Conservation (phyloP, 768 basidiomycete genomes). For the Rhizopogon vulgaris region DNA sequence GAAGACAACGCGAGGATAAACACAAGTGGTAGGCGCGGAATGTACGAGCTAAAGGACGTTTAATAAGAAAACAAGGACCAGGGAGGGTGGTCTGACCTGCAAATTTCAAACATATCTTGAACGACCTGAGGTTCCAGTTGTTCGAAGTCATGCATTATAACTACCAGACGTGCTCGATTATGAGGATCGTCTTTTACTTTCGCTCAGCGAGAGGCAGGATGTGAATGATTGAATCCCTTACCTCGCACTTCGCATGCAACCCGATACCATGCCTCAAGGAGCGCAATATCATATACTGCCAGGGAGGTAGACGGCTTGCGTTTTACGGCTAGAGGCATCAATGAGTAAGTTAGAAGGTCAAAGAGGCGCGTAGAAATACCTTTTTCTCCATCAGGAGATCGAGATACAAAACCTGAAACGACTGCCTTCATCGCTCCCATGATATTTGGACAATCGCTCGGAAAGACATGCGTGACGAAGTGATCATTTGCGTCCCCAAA, state of each 20-base stretch:
- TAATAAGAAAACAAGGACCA: neutral
- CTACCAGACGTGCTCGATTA: constrained; percentile 36
- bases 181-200: constrained; percentile 8
- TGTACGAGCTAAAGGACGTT: constrained; percentile 18
- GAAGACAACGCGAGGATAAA: constrained; percentile 60
- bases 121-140: constrained; percentile 57
- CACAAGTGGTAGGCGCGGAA: constrained; percentile 52
- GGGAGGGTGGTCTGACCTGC: constrained; percentile 40
- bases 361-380: constrained; percentile 19
- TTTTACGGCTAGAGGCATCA: constrained; percentile 28
- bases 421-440: constrained; percentile 48
- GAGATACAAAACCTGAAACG: constrained; percentile 46
- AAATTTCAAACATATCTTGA: constrained; percentile 67
- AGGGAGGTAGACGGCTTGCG: constrained; percentile 45
- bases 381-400: constrained; percentile 22
- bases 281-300: constrained; percentile 55
- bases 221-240: constrained; percentile 12
- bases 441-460: constrained; percentile 51
- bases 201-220: constrained; percentile 1
- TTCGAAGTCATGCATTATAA: constrained; percentile 72
- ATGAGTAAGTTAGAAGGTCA: neutral
- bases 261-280: constrained; percentile 56
- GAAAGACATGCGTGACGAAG: constrained; percentile 46
- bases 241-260: constrained; percentile 33
- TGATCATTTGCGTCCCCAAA: constrained; percentile 14